phyloP scores from a whole-genome alignment of 495 filamentous ascomycete species.

The Xylaria intraflava region DNA sequence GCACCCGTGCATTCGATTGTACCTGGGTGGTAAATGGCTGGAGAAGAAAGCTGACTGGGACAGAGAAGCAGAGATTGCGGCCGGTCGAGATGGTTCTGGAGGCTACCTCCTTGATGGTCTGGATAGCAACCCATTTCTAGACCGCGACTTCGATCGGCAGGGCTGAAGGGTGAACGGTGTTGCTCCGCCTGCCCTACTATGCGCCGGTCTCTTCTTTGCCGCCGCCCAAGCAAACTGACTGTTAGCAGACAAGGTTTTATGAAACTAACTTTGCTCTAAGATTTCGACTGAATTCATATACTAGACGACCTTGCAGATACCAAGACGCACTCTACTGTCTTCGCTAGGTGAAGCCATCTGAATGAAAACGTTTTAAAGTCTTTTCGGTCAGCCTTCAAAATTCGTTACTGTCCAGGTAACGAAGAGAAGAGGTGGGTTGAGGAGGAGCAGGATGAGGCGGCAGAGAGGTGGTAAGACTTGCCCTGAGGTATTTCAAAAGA shows the following conservation, averaged over 20 bases:
- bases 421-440: too few relatives aligned
- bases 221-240: constrained; percentile 8
- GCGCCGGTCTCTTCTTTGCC: not conserved
- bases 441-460: too few relatives aligned
- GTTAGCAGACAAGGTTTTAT: not conserved
- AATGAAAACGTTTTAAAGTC: not conserved
- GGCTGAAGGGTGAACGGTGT: not conserved
- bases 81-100: constrained; percentile 20
- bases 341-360: not conserved
- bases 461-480: not conserved
- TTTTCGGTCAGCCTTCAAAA: not conserved
- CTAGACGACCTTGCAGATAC: not conserved
- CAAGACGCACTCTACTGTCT: not conserved
- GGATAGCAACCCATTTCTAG: constrained; percentile 16
- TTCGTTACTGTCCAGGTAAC: too few relatives aligned
- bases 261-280: not conserved
- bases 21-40: constrained; percentile 44
- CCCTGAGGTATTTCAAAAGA: not conserved
- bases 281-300: not conserved
- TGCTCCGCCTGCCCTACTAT: not conserved
- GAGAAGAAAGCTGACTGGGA: constrained; percentile 26
- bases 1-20: constrained; percentile 47
- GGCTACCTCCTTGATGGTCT: constrained; percentile 25
- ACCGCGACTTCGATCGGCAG: not conserved
- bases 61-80: constrained; percentile 19